Conservation (phyloP, 2,329 filamentous ascomycete genomes). For the Albifimbria verrucaria region DNA sequence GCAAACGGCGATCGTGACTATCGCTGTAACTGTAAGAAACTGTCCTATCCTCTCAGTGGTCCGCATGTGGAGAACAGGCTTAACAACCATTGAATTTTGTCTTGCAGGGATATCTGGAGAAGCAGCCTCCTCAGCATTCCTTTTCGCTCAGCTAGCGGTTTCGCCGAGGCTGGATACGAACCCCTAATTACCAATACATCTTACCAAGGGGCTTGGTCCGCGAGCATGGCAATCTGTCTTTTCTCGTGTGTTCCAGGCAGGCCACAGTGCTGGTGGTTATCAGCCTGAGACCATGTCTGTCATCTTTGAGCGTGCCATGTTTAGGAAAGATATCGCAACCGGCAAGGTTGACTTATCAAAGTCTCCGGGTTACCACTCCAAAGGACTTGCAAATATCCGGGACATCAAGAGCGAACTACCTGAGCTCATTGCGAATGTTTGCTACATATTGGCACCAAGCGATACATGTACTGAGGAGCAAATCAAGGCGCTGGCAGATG, state of each 20-base stretch:
- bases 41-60: too few relatives aligned
- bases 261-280: conserved; percentile 57
- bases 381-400: neutral
- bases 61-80: too few relatives aligned
- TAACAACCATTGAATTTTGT: too few relatives aligned
- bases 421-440: neutral
- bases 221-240: conserved; percentile 71
- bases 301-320: conserved; percentile 56
- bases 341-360: conserved; percentile 36
- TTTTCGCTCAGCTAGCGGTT: too few relatives aligned
- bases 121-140: too few relatives aligned
- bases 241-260: conserved; percentile 59
- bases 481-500: neutral
- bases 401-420: neutral
- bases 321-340: conserved; percentile 47
- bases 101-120: too few relatives aligned
- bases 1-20: conserved; percentile 63
- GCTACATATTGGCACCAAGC: neutral
- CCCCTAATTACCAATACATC: conserved; percentile 64
- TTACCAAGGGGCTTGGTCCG: conserved; percentile 66
- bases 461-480: neutral
- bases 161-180: conserved; percentile 64
- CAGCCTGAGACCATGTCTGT: conserved; percentile 53
- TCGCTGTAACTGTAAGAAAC: conserved; percentile 59
- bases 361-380: neutral